Evolutionary conservation across 2,329 filamentous ascomycete species (phyloP).

Genomic region (Meredithiella fracta): DNA sequence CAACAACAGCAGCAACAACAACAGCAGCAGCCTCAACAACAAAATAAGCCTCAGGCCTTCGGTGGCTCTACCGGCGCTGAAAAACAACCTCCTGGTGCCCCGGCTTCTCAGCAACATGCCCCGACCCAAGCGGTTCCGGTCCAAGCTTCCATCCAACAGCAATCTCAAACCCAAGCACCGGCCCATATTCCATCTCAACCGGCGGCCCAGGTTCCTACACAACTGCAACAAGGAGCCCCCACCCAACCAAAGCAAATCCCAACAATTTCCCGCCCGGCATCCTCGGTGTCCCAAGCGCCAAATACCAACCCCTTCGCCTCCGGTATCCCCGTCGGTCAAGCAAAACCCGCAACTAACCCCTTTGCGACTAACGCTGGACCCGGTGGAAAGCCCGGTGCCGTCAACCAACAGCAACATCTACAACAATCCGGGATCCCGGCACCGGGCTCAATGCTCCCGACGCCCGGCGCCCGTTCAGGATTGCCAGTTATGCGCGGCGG

Average conservation of each 20-base stretch:
- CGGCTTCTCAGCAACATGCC: not conserved
- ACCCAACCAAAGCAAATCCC: not conserved
- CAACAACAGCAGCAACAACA: not conserved
- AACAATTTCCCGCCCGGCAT: not conserved
- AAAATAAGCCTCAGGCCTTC: too few species aligned
- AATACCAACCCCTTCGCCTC: constrained; percentile 5
- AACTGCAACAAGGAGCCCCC: not conserved
- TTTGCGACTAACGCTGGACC: not conserved
- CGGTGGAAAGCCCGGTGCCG: not conserved
- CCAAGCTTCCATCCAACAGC: not conserved
- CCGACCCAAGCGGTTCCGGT: not conserved
- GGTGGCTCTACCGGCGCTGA: not conserved
- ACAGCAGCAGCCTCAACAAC: not conserved
- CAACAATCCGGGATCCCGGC: not conserved
- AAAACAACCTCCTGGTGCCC: not conserved
- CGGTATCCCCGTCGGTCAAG: not conserved
- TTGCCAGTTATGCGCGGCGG: constrained; percentile 29
- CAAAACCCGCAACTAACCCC: constrained; percentile 6
- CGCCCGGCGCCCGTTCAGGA: constrained; percentile 16
- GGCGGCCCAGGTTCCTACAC: not conserved
- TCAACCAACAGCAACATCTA: not conserved
- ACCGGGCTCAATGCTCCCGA: constrained; percentile 5
- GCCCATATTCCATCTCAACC: not conserved
- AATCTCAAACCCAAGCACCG: not conserved
- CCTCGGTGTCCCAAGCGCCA: not conserved